phyloP scores from a whole-genome alignment of 148 eudicot species.

The Vaccinium corymbosum region DNA sequence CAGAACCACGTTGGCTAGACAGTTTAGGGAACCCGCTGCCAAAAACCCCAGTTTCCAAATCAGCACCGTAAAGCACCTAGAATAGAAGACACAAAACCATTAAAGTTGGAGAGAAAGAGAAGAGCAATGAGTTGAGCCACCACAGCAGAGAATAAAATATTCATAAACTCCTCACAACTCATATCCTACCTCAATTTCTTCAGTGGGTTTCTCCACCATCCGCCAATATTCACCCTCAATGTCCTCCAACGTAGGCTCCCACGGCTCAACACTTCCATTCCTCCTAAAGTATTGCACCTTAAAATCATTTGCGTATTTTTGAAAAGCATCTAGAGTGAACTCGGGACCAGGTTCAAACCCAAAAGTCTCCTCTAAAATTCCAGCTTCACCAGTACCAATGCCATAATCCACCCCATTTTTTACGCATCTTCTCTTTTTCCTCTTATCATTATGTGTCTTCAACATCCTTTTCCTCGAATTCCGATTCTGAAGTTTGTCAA shows the following conservation, averaged over 20 bases:
- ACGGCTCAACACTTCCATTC: slow-evolving; percentile 23
- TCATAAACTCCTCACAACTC: slow-evolving; percentile 11
- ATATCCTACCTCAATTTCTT: slow-evolving; percentile 83
- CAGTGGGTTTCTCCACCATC: slow-evolving; percentile 91
- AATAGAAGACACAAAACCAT: slow-evolving; percentile 16
- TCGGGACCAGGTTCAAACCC: slow-evolving; percentile 98
- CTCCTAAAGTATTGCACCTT: slow-evolving; percentile 69
- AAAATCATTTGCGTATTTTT: slow-evolving; percentile 83
- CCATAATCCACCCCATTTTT: slow-evolving; percentile 46
- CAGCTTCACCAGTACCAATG: slow-evolving; percentile 20
- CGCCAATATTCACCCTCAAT: slow-evolving; percentile 99
- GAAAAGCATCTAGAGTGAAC: slow-evolving; percentile 73
- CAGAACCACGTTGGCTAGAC: slow-evolving; percentile 38
- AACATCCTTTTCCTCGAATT: slow-evolving; percentile 45
- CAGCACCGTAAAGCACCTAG: slow-evolving; percentile 98
- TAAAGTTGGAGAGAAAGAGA: not conserved
- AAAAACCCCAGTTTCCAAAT: slow-evolving; percentile 88
- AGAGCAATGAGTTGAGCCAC: not conserved
- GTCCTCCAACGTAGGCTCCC: slow-evolving; percentile 64
- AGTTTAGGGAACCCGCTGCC: slow-evolving; percentile 91
- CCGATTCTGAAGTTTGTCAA: slow-evolving; percentile 95
- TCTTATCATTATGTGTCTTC: slow-evolving; percentile 39
- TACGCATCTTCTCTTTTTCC: slow-evolving; percentile 70
- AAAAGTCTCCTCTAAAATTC: slow-evolving; percentile 37
- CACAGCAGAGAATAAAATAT: not conserved